Conservation (phyloP, 352 stramenopile species). For the Globisporangium irregulare region DNA sequence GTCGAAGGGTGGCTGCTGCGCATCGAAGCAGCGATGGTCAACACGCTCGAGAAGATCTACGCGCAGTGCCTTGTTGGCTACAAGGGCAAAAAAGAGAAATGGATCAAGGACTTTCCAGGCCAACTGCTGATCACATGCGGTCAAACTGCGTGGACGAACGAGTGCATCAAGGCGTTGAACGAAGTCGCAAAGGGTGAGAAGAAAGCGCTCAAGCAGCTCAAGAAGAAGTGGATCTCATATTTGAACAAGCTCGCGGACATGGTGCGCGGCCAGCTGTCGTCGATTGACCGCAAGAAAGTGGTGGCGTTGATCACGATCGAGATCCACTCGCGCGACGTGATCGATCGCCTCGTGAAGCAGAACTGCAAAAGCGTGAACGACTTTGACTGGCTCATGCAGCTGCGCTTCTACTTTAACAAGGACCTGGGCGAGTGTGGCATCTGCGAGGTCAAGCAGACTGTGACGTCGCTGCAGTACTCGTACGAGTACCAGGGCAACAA, state of each 20-base stretch:
- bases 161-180: constrained; percentile 92
- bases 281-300: constrained; percentile 94
- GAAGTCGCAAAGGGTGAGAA: constrained; percentile 90
- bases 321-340: constrained; percentile 95
- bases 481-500: constrained; percentile 89
- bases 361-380: constrained; percentile 90
- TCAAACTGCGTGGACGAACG: constrained; percentile 90
- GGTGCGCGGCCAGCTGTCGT: constrained; percentile 85
- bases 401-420: constrained; percentile 87
- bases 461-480: constrained; percentile 82
- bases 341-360: constrained; percentile 93
- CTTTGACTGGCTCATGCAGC: constrained; percentile 90
- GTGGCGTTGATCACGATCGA: constrained; percentile 97
- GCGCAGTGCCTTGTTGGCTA: constrained; percentile 82
- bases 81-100: constrained; percentile 94
- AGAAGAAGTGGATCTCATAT: constrained; percentile 94
- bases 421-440: constrained; percentile 76
- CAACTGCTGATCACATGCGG: constrained; percentile 93
- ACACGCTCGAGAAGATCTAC: constrained; percentile 83
- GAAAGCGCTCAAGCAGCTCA: constrained; percentile 88
- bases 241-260: constrained; percentile 94
- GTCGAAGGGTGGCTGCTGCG: constrained; percentile 90
- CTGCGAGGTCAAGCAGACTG: constrained; percentile 86
- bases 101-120: constrained; percentile 93
- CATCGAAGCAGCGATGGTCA: constrained; percentile 84